Evolutionary conservation across 225 moss, liverwort and hornwort genomes (phyloP).

Genomic region (Bryoerythrophyllum caledonicum): DNA sequence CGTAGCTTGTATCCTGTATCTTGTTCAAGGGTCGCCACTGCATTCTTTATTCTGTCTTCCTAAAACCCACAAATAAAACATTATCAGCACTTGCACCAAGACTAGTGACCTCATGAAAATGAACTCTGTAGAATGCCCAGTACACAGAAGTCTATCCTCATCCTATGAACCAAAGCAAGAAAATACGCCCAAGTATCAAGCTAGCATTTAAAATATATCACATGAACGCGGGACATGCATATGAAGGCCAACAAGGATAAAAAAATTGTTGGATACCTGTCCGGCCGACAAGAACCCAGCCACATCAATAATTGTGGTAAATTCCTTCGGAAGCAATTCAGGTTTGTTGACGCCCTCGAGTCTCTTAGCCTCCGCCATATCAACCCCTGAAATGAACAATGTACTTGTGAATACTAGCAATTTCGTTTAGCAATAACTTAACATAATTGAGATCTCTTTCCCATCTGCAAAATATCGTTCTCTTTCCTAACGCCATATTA

Average conservation of each 20-base stretch:
- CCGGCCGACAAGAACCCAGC: slow-evolving; percentile 92
- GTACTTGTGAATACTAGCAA: slow-evolving; percentile 7
- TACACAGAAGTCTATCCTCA: too few relatives aligned
- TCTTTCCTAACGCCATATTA: background rate
- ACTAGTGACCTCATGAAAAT: slow-evolving; percentile 1
- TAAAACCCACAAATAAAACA: slow-evolving; percentile 29
- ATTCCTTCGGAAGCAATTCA: slow-evolving; percentile 82
- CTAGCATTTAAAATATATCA: background rate
- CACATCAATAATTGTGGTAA: slow-evolving; percentile 90
- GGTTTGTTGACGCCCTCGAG: slow-evolving; percentile 92
- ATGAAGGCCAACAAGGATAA: slow-evolving; percentile 5
- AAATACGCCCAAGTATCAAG: background rate
- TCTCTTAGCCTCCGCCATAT: slow-evolving; percentile 71
- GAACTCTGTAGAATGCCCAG: slow-evolving; percentile 17
- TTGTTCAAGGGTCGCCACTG: slow-evolving; percentile 78
- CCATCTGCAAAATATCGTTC: background rate
- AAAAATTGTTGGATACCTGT: slow-evolving; percentile 51
- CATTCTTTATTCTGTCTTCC: slow-evolving; percentile 74
- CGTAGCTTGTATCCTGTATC: slow-evolving; percentile 97
- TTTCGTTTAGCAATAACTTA: background rate
- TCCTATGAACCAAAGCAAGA: background rate
- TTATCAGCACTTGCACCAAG: slow-evolving; percentile 23
- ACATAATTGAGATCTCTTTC: background rate
- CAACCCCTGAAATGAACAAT: slow-evolving; percentile 44
- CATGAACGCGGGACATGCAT: slow-evolving; percentile 12